A percentile compares a stretch with the other conserved stretches of the same genome.
phyloP scores from a whole-genome alignment of 176 grass and related monocot genomes.

The Carex kokanica region DNA sequence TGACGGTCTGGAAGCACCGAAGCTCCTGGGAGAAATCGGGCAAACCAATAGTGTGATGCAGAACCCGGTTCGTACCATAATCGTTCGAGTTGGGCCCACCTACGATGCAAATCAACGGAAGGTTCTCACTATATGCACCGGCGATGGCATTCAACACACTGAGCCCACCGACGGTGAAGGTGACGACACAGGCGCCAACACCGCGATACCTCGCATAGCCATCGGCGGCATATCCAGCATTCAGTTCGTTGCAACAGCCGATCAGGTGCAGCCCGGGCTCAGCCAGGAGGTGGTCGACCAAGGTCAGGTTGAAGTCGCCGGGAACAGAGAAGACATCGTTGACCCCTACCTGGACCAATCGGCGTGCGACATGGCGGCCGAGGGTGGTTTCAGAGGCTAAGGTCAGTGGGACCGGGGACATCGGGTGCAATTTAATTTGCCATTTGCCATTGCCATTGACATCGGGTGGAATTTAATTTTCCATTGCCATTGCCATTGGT shows the following conservation, averaged over 20 bases:
- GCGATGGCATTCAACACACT: slow-evolving; percentile 93
- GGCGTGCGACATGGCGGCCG: slow-evolving; percentile 66
- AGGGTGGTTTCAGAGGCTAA: slow-evolving; percentile 41
- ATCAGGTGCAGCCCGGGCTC: slow-evolving; percentile 79
- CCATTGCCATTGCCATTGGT: too few species aligned
- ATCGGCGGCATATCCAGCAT: slow-evolving; percentile 86
- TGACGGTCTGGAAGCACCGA: slow-evolving; percentile 81
- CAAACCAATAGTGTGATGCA: slow-evolving; percentile 91
- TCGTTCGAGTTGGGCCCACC: slow-evolving; percentile 88
- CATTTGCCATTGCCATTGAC: too few species aligned
- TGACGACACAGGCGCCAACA: slow-evolving; percentile 76
- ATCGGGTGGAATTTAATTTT: too few species aligned
- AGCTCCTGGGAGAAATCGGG: slow-evolving; percentile 86
- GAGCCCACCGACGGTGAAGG: slow-evolving; percentile 87
- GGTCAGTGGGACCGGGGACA: slow-evolving; percentile 24
- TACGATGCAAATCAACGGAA: slow-evolving; percentile 30
- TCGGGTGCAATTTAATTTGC: too few species aligned
- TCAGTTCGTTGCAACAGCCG: slow-evolving; percentile 94
- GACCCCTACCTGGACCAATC: slow-evolving; percentile 69
- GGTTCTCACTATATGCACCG: slow-evolving; percentile 84
- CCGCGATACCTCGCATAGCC: slow-evolving; percentile 69
- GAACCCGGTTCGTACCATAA: slow-evolving; percentile 85
- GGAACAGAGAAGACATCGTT: slow-evolving; percentile 85
- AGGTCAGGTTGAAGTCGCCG: slow-evolving; percentile 91
- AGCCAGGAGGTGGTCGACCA: slow-evolving; percentile 82